Evolutionary conservation across 2,329 filamentous ascomycete species (phyloP).

Genomic region (Colletotrichum coccodes): DNA sequence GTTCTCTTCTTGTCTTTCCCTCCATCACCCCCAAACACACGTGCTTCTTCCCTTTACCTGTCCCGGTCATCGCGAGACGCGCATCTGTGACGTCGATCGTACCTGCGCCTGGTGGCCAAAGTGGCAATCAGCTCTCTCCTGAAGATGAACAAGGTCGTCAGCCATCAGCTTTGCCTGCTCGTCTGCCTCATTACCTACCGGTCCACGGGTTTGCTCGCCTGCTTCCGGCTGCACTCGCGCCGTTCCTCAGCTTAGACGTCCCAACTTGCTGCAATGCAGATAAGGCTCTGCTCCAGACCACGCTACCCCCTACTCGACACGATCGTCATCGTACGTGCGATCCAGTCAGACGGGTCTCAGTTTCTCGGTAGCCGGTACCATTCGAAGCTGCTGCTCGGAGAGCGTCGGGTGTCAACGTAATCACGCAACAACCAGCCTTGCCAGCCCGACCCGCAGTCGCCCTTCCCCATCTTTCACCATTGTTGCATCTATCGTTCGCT

Average conservation of each 20-base stretch:
- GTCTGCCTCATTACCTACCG: too few relatives aligned
- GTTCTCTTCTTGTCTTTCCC: background rate
- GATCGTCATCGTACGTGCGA: conserved; percentile 2
- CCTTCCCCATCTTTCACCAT: background rate
- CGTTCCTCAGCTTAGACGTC: background rate
- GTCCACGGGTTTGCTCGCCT: background rate
- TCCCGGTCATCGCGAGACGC: background rate
- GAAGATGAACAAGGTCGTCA: background rate
- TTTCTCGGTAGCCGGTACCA: too few relatives aligned
- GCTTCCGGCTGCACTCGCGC: background rate
- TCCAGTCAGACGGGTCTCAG: too few relatives aligned
- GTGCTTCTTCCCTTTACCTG: background rate
- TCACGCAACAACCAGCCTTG: background rate
- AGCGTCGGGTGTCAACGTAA: background rate
- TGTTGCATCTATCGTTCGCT: background rate
- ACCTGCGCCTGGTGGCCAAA: background rate
- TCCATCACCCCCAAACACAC: background rate
- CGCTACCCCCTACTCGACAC: background rate
- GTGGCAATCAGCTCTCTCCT: background rate
- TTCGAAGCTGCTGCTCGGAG: background rate
- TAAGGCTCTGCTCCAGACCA: background rate
- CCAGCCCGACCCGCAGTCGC: background rate
- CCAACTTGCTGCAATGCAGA: background rate
- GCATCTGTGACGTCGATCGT: conserved; percentile 21
- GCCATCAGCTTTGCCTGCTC: background rate